Percentiles rank a stretch among this genome's conserved stretches.
These are phyloP conservation scores for Hortiboletus campestris DNA, from an alignment of 768 basidiomycete species.

Conservation along the genomic window DNA sequence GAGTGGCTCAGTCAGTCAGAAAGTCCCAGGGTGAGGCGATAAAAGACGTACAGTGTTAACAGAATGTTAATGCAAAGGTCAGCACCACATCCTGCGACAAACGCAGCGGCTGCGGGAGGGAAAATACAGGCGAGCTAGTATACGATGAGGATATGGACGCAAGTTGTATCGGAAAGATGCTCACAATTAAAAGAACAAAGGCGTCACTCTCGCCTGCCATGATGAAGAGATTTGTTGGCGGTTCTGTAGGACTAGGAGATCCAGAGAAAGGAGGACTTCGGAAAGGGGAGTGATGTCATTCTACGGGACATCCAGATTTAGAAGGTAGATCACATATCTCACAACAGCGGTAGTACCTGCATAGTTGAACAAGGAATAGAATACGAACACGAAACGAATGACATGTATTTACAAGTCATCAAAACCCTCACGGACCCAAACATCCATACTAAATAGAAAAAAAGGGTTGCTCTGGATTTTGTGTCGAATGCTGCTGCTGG, in stretches of 20 bases:
- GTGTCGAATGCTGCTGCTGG: constrained; percentile 51
- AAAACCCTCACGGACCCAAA: neutral
- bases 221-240: neutral
- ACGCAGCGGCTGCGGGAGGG: constrained; percentile 72
- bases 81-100: constrained; percentile 77
- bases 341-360: neutral
- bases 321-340: constrained; percentile 9
- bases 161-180: neutral
- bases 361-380: constrained; percentile 1
- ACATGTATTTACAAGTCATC: constrained; percentile 12
- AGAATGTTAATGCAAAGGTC: constrained; percentile 81
- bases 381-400: constrained; percentile 19
- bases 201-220: constrained; percentile 17
- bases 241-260: neutral
- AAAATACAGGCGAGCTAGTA: constrained; percentile 69
- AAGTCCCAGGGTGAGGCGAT: neutral
- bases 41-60: constrained; percentile 64
- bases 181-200: constrained; percentile 10
- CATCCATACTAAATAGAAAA: constrained; percentile 59
- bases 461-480: constrained; percentile 69
- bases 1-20: neutral
- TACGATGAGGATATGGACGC: neutral
- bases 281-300: constrained; percentile 23
- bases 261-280: neutral
- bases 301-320: constrained; percentile 15